Evolutionary conservation across 2,329 filamentous ascomycete species (phyloP).

Genomic region (Penicillium sp.): DNA sequence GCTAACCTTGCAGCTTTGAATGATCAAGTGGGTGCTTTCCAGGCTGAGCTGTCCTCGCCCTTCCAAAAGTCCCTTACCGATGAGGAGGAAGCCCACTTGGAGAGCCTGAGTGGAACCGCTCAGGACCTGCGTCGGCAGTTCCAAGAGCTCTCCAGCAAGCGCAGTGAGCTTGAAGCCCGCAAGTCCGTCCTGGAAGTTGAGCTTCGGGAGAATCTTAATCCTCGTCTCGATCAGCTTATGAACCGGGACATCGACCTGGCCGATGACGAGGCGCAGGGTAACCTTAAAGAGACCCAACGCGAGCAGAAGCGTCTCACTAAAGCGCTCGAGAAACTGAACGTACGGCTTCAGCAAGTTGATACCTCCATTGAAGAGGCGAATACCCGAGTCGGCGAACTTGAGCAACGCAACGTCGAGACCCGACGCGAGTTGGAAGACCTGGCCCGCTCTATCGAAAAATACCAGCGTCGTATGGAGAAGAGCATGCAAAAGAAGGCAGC

Average conservation of each 20-base stretch:
- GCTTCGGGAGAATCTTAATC: conserved; percentile 82
- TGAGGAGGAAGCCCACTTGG: conserved; percentile 80
- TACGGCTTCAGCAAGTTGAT: conserved; percentile 74
- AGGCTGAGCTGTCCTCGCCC: conserved; percentile 77
- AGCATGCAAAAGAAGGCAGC: conserved; percentile 84
- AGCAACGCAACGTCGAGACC: conserved; percentile 62
- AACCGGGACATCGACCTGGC: conserved; percentile 68
- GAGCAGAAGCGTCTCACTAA: conserved; percentile 78
- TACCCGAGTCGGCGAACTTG: conserved; percentile 57
- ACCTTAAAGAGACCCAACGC: conserved; percentile 73
- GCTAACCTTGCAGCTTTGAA: conserved; percentile 73
- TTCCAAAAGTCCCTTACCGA: conserved; percentile 88
- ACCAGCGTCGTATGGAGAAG: conserved; percentile 89
- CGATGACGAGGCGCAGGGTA: conserved; percentile 60
- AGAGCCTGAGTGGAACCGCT: conserved; percentile 66
- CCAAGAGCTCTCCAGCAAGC: conserved; percentile 69
- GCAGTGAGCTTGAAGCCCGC: conserved; percentile 74
- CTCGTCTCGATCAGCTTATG: conserved; percentile 83
- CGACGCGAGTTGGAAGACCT: conserved; percentile 75
- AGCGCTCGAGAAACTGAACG: conserved; percentile 64
- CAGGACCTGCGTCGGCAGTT: conserved; percentile 76
- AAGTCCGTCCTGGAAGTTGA: conserved; percentile 86
- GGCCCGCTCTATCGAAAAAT: conserved; percentile 74
- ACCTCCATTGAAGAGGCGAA: conserved; percentile 64
- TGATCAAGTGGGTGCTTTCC: conserved; percentile 72